Percentiles rank a stretch among this genome's conserved stretches.
These are phyloP conservation scores for Parsonsia alboflavescens DNA, from an alignment of 257 asterid species.

Conservation along the genomic window DNA sequence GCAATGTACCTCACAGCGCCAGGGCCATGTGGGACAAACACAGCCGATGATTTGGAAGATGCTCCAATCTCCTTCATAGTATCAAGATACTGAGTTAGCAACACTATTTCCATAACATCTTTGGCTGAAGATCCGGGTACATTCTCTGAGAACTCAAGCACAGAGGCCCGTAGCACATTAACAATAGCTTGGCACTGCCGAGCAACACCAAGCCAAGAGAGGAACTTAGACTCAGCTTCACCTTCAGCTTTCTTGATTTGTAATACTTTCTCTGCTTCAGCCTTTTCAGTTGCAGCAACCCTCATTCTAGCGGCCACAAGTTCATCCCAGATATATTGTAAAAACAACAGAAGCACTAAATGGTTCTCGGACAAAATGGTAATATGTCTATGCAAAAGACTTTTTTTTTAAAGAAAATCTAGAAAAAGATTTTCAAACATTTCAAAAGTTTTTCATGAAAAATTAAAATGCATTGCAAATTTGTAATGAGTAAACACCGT, in stretches of 20 bases:
- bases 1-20: conserved; percentile 41
- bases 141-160: conserved; percentile 36
- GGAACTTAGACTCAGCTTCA: conserved; percentile 40
- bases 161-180: conserved; percentile 37
- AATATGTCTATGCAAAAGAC: neutral
- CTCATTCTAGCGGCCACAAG: conserved; percentile 37
- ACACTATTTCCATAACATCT: conserved; percentile 46
- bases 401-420: neutral
- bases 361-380: neutral
- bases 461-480: neutral
- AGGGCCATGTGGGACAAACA: conserved; percentile 41
- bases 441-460: neutral
- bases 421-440: neutral
- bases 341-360: neutral
- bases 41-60: conserved; percentile 32
- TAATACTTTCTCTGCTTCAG: conserved; percentile 41
- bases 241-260: conserved; percentile 46
- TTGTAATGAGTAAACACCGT: neutral
- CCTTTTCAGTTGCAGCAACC: conserved; percentile 44
- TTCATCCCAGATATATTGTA: conserved; percentile 9
- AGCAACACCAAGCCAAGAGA: conserved; percentile 40
- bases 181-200: conserved; percentile 45
- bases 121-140: conserved; percentile 39
- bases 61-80: conserved; percentile 41
- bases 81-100: conserved; percentile 39